phyloP scores from a whole-genome alignment of 108 stramenopile genomes.

The Cylindrotheca fusiformis region DNA sequence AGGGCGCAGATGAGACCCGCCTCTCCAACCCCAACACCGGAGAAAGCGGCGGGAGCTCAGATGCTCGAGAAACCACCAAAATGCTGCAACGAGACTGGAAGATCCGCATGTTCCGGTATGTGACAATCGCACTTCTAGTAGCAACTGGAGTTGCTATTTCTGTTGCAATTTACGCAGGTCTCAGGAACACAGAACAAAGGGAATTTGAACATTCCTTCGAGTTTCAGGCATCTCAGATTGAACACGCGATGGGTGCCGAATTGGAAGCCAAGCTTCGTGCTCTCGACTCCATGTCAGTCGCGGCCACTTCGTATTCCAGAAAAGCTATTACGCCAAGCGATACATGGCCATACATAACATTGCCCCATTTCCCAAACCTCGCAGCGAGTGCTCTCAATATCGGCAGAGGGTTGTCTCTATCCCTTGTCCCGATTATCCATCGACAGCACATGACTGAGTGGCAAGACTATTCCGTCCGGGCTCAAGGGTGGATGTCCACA shows the following conservation, averaged over 20 bases:
- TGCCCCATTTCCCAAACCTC: neutral
- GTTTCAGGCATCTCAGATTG: neutral
- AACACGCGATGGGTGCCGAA: neutral
- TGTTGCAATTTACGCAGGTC: neutral
- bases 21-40: too few relatives aligned
- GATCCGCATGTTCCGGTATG: neutral
- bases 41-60: too few relatives aligned
- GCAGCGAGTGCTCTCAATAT: neutral
- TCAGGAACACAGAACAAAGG: neutral
- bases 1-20: too few relatives aligned
- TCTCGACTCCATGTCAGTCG: slow-evolving; percentile 12
- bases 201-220: neutral
- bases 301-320: slow-evolving; percentile 18
- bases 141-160: neutral
- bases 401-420: neutral
- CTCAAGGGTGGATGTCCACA: neutral
- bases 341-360: slow-evolving; percentile 10
- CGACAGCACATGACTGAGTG: neutral
- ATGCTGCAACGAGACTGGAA: neutral
- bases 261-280: neutral
- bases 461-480: neutral
- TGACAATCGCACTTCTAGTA: neutral
- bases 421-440: neutral
- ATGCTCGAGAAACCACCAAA: neutral
- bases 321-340: neutral